Evolutionary conservation across 2,329 filamentous ascomycete genomes (phyloP), one percentile per base, ranked within the genome.

Genomic region (Geoglossum cookeanum): DNA sequence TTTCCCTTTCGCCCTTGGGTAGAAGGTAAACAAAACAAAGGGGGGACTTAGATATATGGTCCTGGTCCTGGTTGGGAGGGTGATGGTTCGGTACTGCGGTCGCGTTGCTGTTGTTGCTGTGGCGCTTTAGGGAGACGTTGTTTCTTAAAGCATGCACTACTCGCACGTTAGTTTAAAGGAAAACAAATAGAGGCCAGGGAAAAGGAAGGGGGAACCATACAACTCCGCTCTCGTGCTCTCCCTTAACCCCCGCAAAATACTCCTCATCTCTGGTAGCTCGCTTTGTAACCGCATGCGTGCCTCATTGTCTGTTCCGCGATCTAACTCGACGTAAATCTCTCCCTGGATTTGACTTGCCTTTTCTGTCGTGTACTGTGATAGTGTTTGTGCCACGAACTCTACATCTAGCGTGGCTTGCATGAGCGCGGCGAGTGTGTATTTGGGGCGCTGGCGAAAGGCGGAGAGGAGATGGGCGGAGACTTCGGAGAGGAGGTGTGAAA

Each of bases 331-430:
- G 69, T 97, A 98, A 53, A 98, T 91, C 68, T 90, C 81, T 63
- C 85, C 85, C 72, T 97, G 92, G 13, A 87, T 77, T 66, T 90
- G 81, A 6, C 81, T 82, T 2, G 89, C 87, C 55, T 81, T 78
- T 58, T 94, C 85, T 0, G 87, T 92, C 0, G 87, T 92, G 69
- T 94, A 98, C 63, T 90, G 84, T 60, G 80, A 86, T 37, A 98
- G 77, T 4, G 91, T 96, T 72, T 98, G 92, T 0, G 90, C 87
- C 58, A 97, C 83, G 66, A 98, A 97, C 70, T 98, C 92, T 1
- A 96, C 90, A 66, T 98, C 92, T 0, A 98, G 79, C 0, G 92
- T 98, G 1, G 94, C 94, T 71, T 98, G 94, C 83, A 97, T 94
- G 55, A 98, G 78, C 5, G 86, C 84, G 4, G 84, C 76, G 0